Evolutionary conservation across 2,329 filamentous ascomycete species (phyloP).

Genomic region (Chaetomium olivaceum): DNA sequence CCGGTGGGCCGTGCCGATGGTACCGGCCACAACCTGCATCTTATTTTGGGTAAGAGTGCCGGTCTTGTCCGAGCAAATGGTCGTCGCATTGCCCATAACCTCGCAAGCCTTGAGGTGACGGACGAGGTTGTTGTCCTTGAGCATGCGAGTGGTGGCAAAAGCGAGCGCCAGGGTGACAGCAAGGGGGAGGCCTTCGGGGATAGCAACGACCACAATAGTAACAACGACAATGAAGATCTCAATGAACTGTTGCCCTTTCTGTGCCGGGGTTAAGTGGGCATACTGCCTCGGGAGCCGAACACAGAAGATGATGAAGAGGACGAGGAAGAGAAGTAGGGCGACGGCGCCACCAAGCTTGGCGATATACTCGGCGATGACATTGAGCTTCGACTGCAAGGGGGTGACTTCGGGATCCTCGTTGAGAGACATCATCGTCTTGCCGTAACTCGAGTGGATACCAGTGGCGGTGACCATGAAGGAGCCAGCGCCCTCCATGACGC

Average conservation of each 20-base stretch:
- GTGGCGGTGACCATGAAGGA: constrained; percentile 74
- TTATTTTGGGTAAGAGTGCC: constrained; percentile 68
- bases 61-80: constrained; percentile 69
- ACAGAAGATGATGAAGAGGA: constrained; percentile 83
- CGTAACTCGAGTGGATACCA: constrained; percentile 72
- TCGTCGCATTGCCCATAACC: constrained; percentile 78
- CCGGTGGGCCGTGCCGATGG: constrained; percentile 55
- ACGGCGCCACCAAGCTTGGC: constrained; percentile 76
- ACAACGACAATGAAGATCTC: constrained; percentile 77
- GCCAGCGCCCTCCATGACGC: constrained; percentile 75
- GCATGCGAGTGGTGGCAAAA: constrained; percentile 75
- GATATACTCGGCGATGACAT: constrained; percentile 74
- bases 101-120: constrained; percentile 76
- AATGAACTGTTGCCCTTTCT: constrained; percentile 77
- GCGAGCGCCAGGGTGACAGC: constrained; percentile 77
- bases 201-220: constrained; percentile 77
- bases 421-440: constrained; percentile 72
- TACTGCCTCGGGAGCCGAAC: constrained; percentile 58
- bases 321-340: constrained; percentile 76
- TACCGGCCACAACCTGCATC: constrained; percentile 66
- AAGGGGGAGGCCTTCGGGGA: constrained; percentile 74
- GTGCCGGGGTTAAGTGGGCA: constrained; percentile 57
- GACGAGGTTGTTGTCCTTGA: constrained; percentile 75
- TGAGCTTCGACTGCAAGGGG: constrained; percentile 74
- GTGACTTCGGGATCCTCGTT: constrained; percentile 75